Base-by-base conservation (phyloP, 176 grass and related monocot genomes). In the Oryza glumipatula region DNA sequence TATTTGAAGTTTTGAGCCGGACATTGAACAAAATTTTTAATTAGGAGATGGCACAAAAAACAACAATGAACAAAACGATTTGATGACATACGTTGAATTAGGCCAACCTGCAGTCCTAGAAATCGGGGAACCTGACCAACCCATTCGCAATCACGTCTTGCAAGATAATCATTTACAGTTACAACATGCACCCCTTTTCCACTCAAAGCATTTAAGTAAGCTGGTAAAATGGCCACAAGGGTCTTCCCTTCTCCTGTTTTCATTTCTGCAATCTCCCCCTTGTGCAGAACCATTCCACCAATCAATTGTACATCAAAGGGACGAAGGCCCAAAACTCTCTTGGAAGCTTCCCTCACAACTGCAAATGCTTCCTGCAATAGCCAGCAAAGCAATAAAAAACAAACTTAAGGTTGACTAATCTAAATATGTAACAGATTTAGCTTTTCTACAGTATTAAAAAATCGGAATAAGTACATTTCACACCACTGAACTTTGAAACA, bases 171-270 rank as follows among this genome's bases (percentile, higher is more conserved):
- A 85, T 98, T 98, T 84, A 98, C 96, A 44, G 96, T 98, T 65
- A 95, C 93, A 76, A 95, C 86, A 91, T 98, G 96, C 28, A 98
- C 96, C 78, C 93, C 93, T 89, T 98, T 95, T 68, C 96, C 96
- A 48, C 91, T 90, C 49, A 98, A 87, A 65, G 96, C 93, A 91
- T 98, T 98, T 87, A 98, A 80, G 86, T 89, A 94, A 7, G 96
- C 96, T 49, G 93, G 96, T 80, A 98, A 80, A 81, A 98, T 87
- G 43, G 96, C 96, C 85, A 98, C 96, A 43, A 98, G 91, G 13
- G 96, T 98, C 89, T 98, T 98, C 74, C 96, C 96, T 88, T 98
- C 96, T 90, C 96, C 93, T 36, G 96, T 98, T 83, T 92, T 93
- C 96, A 98, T 98, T 88, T 98, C 96, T 80, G 93, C 88, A 72